Percentiles rank a stretch among this genome's conserved stretches.
phyloP scores from a whole-genome alignment of 352 stramenopile species.

The Plasmopara muralis region DNA sequence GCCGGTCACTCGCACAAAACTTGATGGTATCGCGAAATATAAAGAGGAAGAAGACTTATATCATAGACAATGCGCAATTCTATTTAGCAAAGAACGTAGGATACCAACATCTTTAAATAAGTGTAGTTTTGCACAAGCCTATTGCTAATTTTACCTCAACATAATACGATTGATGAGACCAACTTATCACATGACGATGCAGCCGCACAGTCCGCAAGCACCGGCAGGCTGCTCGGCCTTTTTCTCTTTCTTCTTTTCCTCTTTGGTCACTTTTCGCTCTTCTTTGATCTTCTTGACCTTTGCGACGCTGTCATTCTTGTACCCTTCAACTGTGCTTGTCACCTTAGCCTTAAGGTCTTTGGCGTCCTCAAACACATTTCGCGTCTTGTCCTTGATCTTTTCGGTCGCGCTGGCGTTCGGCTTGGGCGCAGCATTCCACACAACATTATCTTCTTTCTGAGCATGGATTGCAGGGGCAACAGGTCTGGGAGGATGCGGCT shows the following conservation, averaged over 20 bases:
- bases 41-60: too few species aligned
- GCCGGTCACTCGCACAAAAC: too few species aligned
- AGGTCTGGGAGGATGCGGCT: slow-evolving; percentile 20
- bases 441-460: slow-evolving; percentile 39
- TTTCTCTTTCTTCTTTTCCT: slow-evolving; percentile 39
- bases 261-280: slow-evolving; percentile 40
- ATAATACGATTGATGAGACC: neutral
- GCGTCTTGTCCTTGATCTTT: slow-evolving; percentile 44
- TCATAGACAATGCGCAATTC: too few species aligned
- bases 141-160: slow-evolving; percentile 16
- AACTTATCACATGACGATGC: slow-evolving; percentile 50
- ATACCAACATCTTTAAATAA: too few species aligned
- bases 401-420: slow-evolving; percentile 26
- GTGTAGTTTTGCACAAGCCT: slow-evolving; percentile 13
- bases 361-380: slow-evolving; percentile 32
- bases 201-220: slow-evolving; percentile 47
- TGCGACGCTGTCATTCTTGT: slow-evolving; percentile 64
- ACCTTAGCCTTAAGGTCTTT: slow-evolving; percentile 40
- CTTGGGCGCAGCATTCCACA: slow-evolving; percentile 37
- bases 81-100: too few species aligned
- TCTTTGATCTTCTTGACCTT: slow-evolving; percentile 53
- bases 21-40: too few species aligned
- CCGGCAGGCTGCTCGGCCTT: slow-evolving; percentile 40
- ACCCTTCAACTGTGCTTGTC: slow-evolving; percentile 46
- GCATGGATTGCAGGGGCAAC: slow-evolving; percentile 16